Conservation (phyloP, 1,139 yeast species). For the Yamadazyma jaroonii region DNA sequence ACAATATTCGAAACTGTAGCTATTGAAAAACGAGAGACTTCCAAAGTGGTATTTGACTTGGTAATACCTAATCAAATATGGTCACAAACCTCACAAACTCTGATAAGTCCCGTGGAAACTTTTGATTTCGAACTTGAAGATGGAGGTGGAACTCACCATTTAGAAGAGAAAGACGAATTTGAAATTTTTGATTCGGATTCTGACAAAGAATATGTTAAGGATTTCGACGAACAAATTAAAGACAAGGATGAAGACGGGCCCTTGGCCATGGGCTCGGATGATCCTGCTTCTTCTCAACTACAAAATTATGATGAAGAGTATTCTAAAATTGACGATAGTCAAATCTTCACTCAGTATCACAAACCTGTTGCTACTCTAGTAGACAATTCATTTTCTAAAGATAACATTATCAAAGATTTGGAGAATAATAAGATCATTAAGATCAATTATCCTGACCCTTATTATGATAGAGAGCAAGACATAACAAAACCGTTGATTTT, state of each 20-base stretch:
- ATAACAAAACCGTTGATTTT: constrained; percentile 53
- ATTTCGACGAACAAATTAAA: neutral
- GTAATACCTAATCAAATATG: constrained; percentile 2
- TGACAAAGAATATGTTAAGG: neutral
- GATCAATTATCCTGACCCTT: constrained; percentile 61
- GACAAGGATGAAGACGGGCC: constrained; percentile 7
- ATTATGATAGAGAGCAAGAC: constrained; percentile 51
- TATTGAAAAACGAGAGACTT: constrained; percentile 12
- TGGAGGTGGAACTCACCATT: neutral
- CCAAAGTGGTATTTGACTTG: constrained; percentile 6
- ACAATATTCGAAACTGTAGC: constrained; percentile 31
- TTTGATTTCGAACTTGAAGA: neutral
- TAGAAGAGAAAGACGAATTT: constrained; percentile 2
- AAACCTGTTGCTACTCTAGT: neutral
- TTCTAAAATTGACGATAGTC: constrained; percentile 8
- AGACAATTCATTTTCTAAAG: constrained; percentile 13
- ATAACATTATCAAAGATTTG: constrained; percentile 31
- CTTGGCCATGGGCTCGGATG: too few species aligned
- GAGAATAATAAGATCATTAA: constrained; percentile 46
- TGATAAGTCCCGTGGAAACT: neutral
- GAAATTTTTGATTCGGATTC: constrained; percentile 7
- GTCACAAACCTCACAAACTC: constrained; percentile 2
- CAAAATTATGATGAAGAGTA: neutral
- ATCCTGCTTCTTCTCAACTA: too few species aligned
- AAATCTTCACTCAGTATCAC: constrained; percentile 8